Evolutionary conservation across 805 yeast genomes (phyloP), one percentile per base, ranked within the genome.

Genomic region (Kluyveromyces dobzhanskii): DNA sequence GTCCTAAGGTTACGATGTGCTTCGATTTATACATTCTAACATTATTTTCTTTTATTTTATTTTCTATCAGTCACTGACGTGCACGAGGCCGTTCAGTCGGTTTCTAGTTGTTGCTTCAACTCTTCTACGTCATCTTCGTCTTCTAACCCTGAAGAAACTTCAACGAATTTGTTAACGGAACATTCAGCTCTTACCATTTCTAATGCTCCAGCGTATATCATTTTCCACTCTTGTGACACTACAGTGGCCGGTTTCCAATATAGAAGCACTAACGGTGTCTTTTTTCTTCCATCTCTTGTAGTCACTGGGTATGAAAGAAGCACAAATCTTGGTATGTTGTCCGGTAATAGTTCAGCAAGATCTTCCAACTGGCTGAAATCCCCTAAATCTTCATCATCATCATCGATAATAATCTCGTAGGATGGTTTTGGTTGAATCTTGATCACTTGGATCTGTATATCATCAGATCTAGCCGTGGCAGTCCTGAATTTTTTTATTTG

Each of bases 161-260:
- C 67, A 18, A 62, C 44, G 30, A 62, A 46, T 41, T 53, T 62
- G 23, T 75, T 65, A n/a, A 85, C 86, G 13, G 86, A 85, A n/a
- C 88, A 80, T 48, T 80, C 79, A 36, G 75, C 78, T 58, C 90
- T 71, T 41, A 88, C 71, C 46, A 80, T 62, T 56, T 88, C 96
- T 17, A 85, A 74, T 2, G 95, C 94, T 4, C 92, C 94, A 1
- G 96, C 97, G 51, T 86, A 87, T 35, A 85, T 62, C 97, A 87
- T 88, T 58, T 81, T 78, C 53, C 73, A 68, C 40, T 82, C 84
- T 55, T 81, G 90, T 13, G 84, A 80, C 4, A 59, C 64, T n/a
- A 85, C 70, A 0, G 94, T 85, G 18, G 80, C 80, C 3, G 97
- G 97, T 44, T 85, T 73, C 79, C 88, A 88, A 59, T 86, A 88